phyloP scores from a whole-genome alignment of 2,329 filamentous ascomycete genomes.

The Pseudopyricularia javanii region DNA sequence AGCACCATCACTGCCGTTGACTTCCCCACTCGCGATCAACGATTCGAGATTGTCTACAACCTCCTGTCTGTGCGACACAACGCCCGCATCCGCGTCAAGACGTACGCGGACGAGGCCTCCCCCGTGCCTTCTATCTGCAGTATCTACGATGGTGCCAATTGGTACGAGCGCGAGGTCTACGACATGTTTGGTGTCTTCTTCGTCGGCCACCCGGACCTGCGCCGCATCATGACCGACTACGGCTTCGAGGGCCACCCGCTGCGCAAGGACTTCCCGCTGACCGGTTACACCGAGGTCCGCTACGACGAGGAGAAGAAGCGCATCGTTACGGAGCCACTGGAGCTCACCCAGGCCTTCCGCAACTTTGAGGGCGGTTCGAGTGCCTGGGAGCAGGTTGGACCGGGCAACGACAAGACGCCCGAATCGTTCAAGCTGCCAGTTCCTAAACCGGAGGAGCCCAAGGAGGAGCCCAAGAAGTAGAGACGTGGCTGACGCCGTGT shows the following conservation, averaged over 20 bases:
- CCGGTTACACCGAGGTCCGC: constrained; percentile 93
- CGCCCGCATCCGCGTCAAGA: constrained; percentile 93
- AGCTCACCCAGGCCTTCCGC: constrained; percentile 95
- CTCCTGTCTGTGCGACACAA: constrained; percentile 92
- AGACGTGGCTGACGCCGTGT: constrained; percentile 10
- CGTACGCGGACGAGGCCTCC: constrained; percentile 91
- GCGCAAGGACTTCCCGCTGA: constrained; percentile 95
- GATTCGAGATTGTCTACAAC: constrained; percentile 98
- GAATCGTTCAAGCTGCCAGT: constrained; percentile 89
- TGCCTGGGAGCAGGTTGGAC: constrained; percentile 52
- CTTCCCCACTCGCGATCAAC: constrained; percentile 87
- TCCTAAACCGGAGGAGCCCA: constrained; percentile 86
- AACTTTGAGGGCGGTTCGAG: constrained; percentile 89
- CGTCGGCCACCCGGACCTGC: constrained; percentile 82
- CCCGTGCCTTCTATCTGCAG: constrained; percentile 80
- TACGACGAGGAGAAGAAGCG: constrained; percentile 99
- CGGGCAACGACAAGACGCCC: constrained; percentile 67
- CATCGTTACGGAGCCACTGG: constrained; percentile 93
- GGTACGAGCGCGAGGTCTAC: constrained; percentile 97
- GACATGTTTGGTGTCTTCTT: constrained; percentile 98
- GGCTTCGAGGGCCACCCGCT: constrained; percentile 96
- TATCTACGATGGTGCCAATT: constrained; percentile 91
- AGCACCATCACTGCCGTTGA: constrained; percentile 90
- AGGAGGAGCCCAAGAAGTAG: constrained; percentile 88
- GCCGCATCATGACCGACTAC: constrained; percentile 98